phyloP scores from a whole-genome alignment of 139 green algal species.

The Volvox reticuliferus region DNA sequence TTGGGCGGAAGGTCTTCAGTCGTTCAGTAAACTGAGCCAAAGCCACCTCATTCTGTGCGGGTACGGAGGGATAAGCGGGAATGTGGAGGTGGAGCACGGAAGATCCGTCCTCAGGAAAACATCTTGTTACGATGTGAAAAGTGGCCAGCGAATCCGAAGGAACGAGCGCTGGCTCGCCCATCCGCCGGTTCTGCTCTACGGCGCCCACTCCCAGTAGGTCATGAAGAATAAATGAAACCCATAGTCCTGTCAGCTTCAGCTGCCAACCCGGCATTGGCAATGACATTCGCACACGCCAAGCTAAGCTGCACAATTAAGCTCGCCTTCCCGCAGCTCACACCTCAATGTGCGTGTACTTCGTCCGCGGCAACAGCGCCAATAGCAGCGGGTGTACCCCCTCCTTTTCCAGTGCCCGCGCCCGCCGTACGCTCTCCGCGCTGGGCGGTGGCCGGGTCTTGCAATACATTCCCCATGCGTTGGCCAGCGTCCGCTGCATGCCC shows the following conservation, averaged over 20 bases:
- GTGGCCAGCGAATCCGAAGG: background rate
- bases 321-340: slow-evolving; percentile 28
- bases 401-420: slow-evolving; percentile 71
- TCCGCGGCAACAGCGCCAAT: slow-evolving; percentile 66
- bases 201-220: no score
- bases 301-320: no score
- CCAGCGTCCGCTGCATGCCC: slow-evolving; percentile 42
- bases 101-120: no score
- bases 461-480: slow-evolving; percentile 93
- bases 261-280: no score
- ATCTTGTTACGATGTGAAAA: background rate
- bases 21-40: slow-evolving; percentile 78
- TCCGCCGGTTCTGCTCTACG: no score
- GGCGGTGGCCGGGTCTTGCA: slow-evolving; percentile 86
- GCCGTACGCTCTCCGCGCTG: slow-evolving; percentile 75
- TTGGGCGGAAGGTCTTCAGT: slow-evolving; percentile 84
- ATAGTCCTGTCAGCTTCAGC: no score
- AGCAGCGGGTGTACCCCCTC: slow-evolving; percentile 89
- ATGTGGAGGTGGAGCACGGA: slow-evolving; percentile 5
- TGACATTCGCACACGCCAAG: no score
- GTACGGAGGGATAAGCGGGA: background rate
- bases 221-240: no score
- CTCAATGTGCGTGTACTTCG: slow-evolving; percentile 54
- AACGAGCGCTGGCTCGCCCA: no score
- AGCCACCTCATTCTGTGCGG: slow-evolving; percentile 67